Evolutionary conservation across 2,329 filamentous ascomycete genomes (phyloP), one percentile per base, ranked within the genome.

Genomic region (Grosmannia penicillata): DNA sequence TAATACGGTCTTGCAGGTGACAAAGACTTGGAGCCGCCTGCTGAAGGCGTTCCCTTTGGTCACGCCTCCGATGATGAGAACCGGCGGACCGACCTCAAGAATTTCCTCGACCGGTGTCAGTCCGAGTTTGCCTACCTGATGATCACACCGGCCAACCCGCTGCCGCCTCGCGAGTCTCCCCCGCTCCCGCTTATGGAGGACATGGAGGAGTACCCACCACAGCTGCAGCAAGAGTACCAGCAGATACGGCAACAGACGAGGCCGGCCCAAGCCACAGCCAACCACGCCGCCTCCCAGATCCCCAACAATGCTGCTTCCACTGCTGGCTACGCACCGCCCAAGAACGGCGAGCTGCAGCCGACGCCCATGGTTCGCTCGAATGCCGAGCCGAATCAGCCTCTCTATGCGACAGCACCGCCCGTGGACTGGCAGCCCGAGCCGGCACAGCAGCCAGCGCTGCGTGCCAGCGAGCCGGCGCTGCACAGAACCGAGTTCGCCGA

Each of bases 81-180:
- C 15, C 61, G 68, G 36, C 62, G 68, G 35, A 60, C 63, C 39
- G 68, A 72, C 40, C 60, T 78, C 35, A 74, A 72, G 54, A 59
- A 59, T 10, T 78, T 78, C 51, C 62, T 78, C 44, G 75, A 78
- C 45, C 72, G 75, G 51, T 75, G 74, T 54, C 66, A 77, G 53
- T 66, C 68, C 47, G 74, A 79, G 50, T 77, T 79, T 43, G 75
- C 74, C 45, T 79, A 79, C 49, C 62, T 79, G 13, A 77, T 79
- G 74, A 67, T 77, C 36, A 73, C 74, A 1, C 75, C 75, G 2
- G 74, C 75, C 29, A 79, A 79, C 53, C 75, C 75, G 4, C 58
- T 70, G 30, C 75, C 75, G 2, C 75, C 74, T n/a, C 66, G 75
- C 52, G 75, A 78, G 19, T 74, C 72, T 2, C 45, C 47, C 5